Evolutionary conservation across 2,329 filamentous ascomycete species (phyloP).

Genomic region (Aspergillus costaricaensis): DNA sequence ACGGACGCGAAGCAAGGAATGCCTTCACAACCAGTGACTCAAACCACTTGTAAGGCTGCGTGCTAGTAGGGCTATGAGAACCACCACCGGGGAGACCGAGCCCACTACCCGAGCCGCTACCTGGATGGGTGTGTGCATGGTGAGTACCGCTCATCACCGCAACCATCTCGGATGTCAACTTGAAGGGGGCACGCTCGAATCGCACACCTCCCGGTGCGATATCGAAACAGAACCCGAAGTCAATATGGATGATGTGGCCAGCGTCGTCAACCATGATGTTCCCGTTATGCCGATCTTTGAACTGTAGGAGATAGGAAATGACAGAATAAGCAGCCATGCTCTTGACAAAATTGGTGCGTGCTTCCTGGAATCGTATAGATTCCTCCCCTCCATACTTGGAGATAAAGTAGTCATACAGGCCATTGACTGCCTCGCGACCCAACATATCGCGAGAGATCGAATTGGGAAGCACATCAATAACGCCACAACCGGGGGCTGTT

Average conservation of each 20-base stretch:
- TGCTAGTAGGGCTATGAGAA: slow-evolving; percentile 58
- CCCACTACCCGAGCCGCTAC: slow-evolving; percentile 25
- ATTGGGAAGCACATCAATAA: slow-evolving; percentile 97
- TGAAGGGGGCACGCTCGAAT: slow-evolving; percentile 97
- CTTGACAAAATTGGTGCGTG: slow-evolving; percentile 96
- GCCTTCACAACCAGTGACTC: slow-evolving; percentile 95
- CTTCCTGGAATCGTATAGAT: slow-evolving; percentile 90
- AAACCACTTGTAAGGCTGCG: slow-evolving; percentile 92
- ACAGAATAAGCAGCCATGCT: slow-evolving; percentile 98
- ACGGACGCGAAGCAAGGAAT: slow-evolving; percentile 83
- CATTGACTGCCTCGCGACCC: slow-evolving; percentile 95
- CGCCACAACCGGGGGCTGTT: slow-evolving; percentile 93
- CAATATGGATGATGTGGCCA: slow-evolving; percentile 96
- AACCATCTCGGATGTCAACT: slow-evolving; percentile 95
- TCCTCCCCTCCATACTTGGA: slow-evolving; percentile 97
- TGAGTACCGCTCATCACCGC: slow-evolving; percentile 91
- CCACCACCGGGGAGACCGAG: slow-evolving; percentile 34
- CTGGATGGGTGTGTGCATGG: slow-evolving; percentile 29
- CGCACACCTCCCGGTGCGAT: slow-evolving; percentile 96
- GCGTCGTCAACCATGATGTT: slow-evolving; percentile 99
- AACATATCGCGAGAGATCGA: slow-evolving; percentile 99
- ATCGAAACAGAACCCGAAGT: slow-evolving; percentile 99
- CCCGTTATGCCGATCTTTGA: slow-evolving; percentile 98
- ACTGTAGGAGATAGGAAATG: slow-evolving; percentile 93
- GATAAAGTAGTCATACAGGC: slow-evolving; percentile 96